Evolutionary conservation across 257 asterid genomes (phyloP).

Genomic region (Solanum ossicruentum): DNA sequence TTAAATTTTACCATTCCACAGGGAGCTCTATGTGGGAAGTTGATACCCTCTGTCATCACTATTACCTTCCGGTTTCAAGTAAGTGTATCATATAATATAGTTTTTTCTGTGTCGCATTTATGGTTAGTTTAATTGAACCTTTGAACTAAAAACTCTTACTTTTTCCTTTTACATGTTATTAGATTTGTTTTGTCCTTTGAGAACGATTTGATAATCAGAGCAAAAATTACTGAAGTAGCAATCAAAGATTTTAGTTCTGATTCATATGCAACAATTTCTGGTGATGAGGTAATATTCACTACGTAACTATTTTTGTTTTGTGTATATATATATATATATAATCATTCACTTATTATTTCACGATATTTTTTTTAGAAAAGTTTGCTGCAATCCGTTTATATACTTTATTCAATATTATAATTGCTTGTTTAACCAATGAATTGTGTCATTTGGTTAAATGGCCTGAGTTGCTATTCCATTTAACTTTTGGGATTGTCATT

Average conservation of each 20-base stretch:
- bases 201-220: constrained; percentile 65
- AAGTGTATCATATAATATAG: not conserved
- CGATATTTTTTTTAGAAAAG: not conserved
- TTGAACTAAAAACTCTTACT: not conserved
- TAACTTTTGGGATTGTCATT: not conserved
- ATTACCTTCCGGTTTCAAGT: constrained; percentile 82
- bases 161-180: not conserved
- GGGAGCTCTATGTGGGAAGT: constrained; percentile 97
- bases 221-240: constrained; percentile 63
- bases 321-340: not conserved
- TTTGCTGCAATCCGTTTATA: not conserved
- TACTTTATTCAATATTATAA: not conserved
- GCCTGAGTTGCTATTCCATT: not conserved
- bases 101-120: not conserved
- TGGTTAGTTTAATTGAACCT: not conserved
- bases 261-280: constrained; percentile 66
- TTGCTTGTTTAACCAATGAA: not conserved
- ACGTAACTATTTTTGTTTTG: not conserved
- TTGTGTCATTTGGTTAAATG: not conserved
- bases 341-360: not conserved
- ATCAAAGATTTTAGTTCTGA: constrained; percentile 77
- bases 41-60: constrained; percentile 75
- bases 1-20: constrained; percentile 19
- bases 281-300: constrained; percentile 48
- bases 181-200: constrained; percentile 72